Percentiles rank a stretch among this genome's conserved stretches.
Evolutionary conservation across 2,329 filamentous ascomycete genomes (phyloP).

Genomic region (Achaetomium macrosporum): DNA sequence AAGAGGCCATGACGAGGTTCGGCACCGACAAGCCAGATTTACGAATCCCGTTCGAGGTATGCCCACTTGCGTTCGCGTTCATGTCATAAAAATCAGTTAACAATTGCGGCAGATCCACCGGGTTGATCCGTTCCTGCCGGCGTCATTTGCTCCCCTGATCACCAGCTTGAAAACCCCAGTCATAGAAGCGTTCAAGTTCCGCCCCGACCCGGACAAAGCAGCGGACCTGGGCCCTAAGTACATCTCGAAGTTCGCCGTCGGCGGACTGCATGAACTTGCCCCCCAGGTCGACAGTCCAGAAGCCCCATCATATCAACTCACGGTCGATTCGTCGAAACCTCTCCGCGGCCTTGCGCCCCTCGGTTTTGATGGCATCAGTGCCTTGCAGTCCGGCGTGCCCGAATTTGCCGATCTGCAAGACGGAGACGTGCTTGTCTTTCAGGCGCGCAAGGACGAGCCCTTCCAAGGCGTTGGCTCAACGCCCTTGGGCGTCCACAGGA

Average conservation of each 20-base stretch:
- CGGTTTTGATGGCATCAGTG: constrained; percentile 64
- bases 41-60: constrained; percentile 62
- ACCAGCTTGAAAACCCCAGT: constrained; percentile 60
- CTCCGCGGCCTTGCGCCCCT: constrained; percentile 71
- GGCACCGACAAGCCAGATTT: constrained; percentile 92
- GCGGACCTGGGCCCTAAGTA: too few species aligned
- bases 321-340: constrained; percentile 68
- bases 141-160: constrained; percentile 68
- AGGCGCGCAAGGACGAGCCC: constrained; percentile 63
- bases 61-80: constrained; percentile 11
- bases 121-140: constrained; percentile 57
- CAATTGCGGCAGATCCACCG: constrained; percentile 49
- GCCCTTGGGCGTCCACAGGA: constrained; percentile 65
- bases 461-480: constrained; percentile 62
- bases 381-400: constrained; percentile 21
- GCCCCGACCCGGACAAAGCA: constrained; percentile 34
- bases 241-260: constrained; percentile 40
- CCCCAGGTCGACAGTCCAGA: constrained; percentile 60
- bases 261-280: constrained; percentile 65
- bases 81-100: neutral
- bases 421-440: constrained; percentile 75
- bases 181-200: constrained; percentile 69
- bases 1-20: constrained; percentile 70
- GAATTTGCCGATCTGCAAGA: constrained; percentile 43
- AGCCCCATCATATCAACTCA: constrained; percentile 73